Conservation (phyloP, 768 basidiomycete genomes). For the Hericium coralloides region DNA sequence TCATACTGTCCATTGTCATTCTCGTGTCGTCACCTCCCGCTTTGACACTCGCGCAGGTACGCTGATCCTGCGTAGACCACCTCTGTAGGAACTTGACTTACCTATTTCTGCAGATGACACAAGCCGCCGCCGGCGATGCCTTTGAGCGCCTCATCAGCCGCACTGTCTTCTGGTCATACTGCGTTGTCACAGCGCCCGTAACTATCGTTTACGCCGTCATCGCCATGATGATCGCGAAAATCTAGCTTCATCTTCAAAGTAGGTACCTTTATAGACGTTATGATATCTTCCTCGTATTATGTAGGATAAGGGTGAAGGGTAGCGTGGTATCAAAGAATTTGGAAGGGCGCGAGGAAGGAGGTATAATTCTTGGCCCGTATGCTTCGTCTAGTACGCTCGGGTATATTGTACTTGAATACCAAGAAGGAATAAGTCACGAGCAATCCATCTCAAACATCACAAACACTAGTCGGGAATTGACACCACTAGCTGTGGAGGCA, state of each 20-base stretch:
- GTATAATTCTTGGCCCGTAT: no score
- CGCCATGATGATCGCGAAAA: constrained; percentile 53
- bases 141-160: constrained; percentile 88
- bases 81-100: constrained; percentile 24
- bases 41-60: constrained; percentile 51
- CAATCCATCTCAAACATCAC: no score
- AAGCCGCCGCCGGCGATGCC: constrained; percentile 75
- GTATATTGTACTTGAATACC: no score
- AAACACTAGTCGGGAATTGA: no score
- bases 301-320: no score
- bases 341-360: no score
- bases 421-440: no score
- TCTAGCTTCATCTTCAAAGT: constrained; percentile 23
- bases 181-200: constrained; percentile 79
- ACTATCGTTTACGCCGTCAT: constrained; percentile 70
- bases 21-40: constrained; percentile 81
- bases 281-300: neutral
- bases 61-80: constrained; percentile 7
- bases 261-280: neutral
- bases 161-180: constrained; percentile 93
- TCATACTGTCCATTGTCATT: constrained; percentile 77
- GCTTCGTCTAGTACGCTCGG: no score
- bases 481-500: no score
- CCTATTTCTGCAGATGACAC: constrained; percentile 51
- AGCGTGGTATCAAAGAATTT: no score